Base-by-base conservation (phyloP, 192 early-diverging fungal genomes). In the Phycomyces blakesleeanus region DNA sequence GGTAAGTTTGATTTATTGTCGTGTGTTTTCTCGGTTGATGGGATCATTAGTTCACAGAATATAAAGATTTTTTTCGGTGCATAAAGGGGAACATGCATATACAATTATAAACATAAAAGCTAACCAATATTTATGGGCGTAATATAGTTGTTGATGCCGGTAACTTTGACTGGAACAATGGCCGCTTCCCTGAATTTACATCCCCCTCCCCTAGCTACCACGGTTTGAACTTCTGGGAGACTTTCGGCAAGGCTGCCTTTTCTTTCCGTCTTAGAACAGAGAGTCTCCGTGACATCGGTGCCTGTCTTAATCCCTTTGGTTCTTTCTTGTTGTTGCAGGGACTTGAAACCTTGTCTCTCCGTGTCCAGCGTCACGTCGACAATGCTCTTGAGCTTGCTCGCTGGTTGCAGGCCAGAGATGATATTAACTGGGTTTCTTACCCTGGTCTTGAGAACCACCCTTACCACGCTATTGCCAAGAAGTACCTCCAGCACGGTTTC, bases 131-230 rank as follows among this genome's bases (percentile, higher is more conserved):
- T n/a, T n/a, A n/a, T n/a, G n/a, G n/a, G n/a, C n/a, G n/a, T n/a
- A n/a, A n/a, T n/a, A 52, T 57, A 49, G 85, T 96, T 18, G 67
- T 97, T 49, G 95, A 97, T 63, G 78, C 81, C 24, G 94, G 95
- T 26, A 92, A 84, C 4, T 97, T 97, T 79, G 71, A 74, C 55
- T 95, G 93, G 93, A 87, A 85, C 72, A 94, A 91, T 74, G 93
- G 91, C 62, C 79, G 82, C 26, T 97, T 95, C 84, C 90, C 93
- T 9, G 78, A 73, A 24, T 94, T 97, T 69, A 93, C 93, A 9
- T 89, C 91, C 61, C 93, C 93, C 6, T 79, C 80, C 11, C 85
- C 85, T 9, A 85, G 89, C 49, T 95, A 96, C 73, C 92, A 96
- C 69, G 93, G 93, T 39, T 70, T 94, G 38, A 84, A 82, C 59